A percentile compares a stretch with the other conserved stretches of the same genome.
Evolutionary conservation across 2,329 filamentous ascomycete genomes (phyloP).

Genomic region (Fusarium phyllophilum): DNA sequence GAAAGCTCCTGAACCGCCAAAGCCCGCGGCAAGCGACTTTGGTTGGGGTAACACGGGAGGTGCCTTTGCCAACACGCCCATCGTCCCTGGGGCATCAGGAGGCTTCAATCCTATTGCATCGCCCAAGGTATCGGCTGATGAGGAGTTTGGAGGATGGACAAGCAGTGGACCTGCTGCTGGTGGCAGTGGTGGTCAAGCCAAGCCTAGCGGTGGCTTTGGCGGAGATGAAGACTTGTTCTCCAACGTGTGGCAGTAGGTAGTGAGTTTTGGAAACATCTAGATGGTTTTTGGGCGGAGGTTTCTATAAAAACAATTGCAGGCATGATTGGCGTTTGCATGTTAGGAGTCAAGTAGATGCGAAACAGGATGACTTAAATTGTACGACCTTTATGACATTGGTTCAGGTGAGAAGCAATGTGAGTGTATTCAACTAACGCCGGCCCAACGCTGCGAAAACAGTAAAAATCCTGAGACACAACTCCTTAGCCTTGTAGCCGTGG

Average conservation of each 20-base stretch:
- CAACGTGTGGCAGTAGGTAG: conserved; percentile 87
- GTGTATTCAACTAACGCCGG: conserved; percentile 38
- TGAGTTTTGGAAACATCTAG: conserved; percentile 20
- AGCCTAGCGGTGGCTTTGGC: conserved; percentile 69
- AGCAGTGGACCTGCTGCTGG: conserved; percentile 67
- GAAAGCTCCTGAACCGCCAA: conserved; percentile 67
- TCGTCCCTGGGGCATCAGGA: conserved; percentile 70
- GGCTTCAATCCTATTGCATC: conserved; percentile 65
- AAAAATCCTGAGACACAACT: conserved; percentile 6
- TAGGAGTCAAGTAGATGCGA: conserved; percentile 48
- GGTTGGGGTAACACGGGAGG: conserved; percentile 62
- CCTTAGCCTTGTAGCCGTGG: conserved; percentile 1
- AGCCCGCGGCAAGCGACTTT: conserved; percentile 67
- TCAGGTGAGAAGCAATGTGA: conserved; percentile 17
- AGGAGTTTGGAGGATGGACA: conserved; percentile 96
- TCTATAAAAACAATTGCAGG: conserved; percentile 43
- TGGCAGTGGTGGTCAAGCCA: conserved; percentile 51
- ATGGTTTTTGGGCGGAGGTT: conserved; percentile 20
- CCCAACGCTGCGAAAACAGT: conserved; percentile 32
- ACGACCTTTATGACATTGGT: conserved; percentile 11
- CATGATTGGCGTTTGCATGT: conserved; percentile 50
- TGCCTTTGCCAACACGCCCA: conserved; percentile 67
- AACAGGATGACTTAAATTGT: conserved; percentile 32
- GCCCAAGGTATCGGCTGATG: conserved; percentile 83
- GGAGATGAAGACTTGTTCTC: conserved; percentile 89